Evolutionary conservation across 305 asterid species (phyloP), one percentile per base, ranked within the genome.

Genomic region (Caryopteris hybrid): DNA sequence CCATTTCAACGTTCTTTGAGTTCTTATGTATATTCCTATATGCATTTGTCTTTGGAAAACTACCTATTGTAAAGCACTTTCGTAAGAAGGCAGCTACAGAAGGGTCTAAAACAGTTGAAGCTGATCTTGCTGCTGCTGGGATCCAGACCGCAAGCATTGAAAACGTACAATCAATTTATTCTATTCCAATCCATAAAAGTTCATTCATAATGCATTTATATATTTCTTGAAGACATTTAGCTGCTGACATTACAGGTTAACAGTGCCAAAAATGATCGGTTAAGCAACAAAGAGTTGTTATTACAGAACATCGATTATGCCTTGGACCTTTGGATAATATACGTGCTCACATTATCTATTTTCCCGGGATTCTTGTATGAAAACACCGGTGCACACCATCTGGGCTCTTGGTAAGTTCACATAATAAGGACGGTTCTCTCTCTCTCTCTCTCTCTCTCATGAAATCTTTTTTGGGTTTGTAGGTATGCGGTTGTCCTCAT

Each of bases 61-160:
- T 93, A 25, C 94, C 97, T 3, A 80, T 93, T 29, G 92, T 93
- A 58, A 93, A 86, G 86, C 31, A 82, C 79, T 90, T 74, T 3
- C 86, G 92, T 0, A 69, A 80, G 63, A 88, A 90, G 77, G 97
- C 96, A 43, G 90, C 97, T 43, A 67, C 73, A 10, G 89, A 93
- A 87, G 97, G 96, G 41, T 90, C 95, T 2, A 90, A 76, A 79
- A 93, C 99, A 16, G 97, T 92, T 41, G n/a, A 88, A 25, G 86
- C 96, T 33, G 97, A 92, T 73, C 94, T 92, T 11, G 95, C 96
- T 69, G 99, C 87, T 16, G 96, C 80, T 18, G 94, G 97, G 18
- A 79, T 90, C 27, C 74, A 79, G 10, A 48, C 76, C 22, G 41
- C 70, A 9, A 63, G 51, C 55, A 71, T 21, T 8, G 79, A 62